These are phyloP conservation scores for Lactarius sanguifluus DNA, from an alignment of 768 basidiomycete genomes.

Conservation along the genomic window DNA sequence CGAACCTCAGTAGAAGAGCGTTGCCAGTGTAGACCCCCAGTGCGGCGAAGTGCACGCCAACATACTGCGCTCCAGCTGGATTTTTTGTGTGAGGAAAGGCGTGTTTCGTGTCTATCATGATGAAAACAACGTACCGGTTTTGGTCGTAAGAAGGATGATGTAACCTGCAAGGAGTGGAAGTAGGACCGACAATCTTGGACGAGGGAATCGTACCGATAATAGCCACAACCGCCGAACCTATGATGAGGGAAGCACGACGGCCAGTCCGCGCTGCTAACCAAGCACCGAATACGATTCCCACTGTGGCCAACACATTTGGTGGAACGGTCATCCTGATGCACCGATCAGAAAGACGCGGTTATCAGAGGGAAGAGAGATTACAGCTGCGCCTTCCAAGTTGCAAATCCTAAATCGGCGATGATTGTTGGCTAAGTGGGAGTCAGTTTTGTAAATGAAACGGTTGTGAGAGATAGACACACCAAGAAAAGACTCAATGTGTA, in stretches of 20 bases:
- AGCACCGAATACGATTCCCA: slow-evolving; percentile 51
- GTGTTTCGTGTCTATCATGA: background rate
- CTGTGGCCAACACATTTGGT: slow-evolving; percentile 52
- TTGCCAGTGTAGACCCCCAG: slow-evolving; percentile 60
- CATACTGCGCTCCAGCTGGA: slow-evolving; percentile 53
- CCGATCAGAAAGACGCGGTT: background rate
- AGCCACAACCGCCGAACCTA: slow-evolving; percentile 47
- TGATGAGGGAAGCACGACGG: slow-evolving; percentile 53
- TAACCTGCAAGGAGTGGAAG: slow-evolving; percentile 44
- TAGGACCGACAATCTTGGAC: too few species aligned
- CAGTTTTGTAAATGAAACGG: background rate
- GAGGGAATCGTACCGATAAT: slow-evolving; percentile 47
- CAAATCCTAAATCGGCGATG: slow-evolving; percentile 55
- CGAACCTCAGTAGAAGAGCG: slow-evolving; percentile 53
- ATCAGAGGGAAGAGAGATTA: slow-evolving; percentile 32
- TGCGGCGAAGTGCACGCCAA: slow-evolving; percentile 55
- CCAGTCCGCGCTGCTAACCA: slow-evolving; percentile 52
- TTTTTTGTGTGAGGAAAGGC: background rate
- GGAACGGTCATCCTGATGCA: slow-evolving; percentile 52
- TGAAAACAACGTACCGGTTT: slow-evolving; percentile 40
- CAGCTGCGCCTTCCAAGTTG: slow-evolving; percentile 62
- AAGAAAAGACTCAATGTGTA: slow-evolving; percentile 61
- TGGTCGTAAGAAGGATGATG: slow-evolving; percentile 51
- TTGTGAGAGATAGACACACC: slow-evolving; percentile 36
- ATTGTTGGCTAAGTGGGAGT: slow-evolving; percentile 49